A percentile compares a stretch with the other conserved stretches of the same genome.
These are phyloP conservation scores for Cladobotryum mycophilum DNA, from an alignment of 2,329 filamentous ascomycete genomes.

Conservation along the genomic window DNA sequence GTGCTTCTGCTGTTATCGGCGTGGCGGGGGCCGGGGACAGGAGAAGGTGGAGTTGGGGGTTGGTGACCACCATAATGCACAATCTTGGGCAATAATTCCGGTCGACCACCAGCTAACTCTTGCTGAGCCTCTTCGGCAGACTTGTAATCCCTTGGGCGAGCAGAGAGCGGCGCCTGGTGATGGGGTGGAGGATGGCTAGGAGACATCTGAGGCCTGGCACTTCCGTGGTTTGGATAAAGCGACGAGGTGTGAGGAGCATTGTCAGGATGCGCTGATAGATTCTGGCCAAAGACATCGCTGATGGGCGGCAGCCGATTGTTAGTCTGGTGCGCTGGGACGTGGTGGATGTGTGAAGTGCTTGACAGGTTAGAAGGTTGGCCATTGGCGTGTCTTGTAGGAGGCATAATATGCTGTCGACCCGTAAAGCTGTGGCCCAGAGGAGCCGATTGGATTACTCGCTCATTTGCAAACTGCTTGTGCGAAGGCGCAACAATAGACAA, in stretches of 20 bases:
- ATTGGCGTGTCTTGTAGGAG: slow-evolving; percentile 67
- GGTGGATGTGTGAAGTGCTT: slow-evolving; percentile 84
- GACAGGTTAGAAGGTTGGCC: slow-evolving; percentile 79
- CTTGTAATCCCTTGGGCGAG: slow-evolving; percentile 77
- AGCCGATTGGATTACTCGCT: slow-evolving; percentile 94
- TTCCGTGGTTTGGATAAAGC: slow-evolving; percentile 56
- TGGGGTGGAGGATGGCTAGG: slow-evolving; percentile 61
- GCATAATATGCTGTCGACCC: slow-evolving; percentile 73
- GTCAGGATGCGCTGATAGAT: slow-evolving; percentile 58
- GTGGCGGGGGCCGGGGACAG: slow-evolving; percentile 48
- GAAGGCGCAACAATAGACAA: slow-evolving; percentile 93
- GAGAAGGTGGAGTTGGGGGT: slow-evolving; percentile 85
- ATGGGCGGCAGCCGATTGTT: slow-evolving; percentile 90
- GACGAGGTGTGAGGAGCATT: slow-evolving; percentile 32
- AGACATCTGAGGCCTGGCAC: slow-evolving; percentile 64
- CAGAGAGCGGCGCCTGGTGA: slow-evolving; percentile 47
- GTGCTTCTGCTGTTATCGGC: slow-evolving; percentile 50
- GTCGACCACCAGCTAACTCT: slow-evolving; percentile 81
- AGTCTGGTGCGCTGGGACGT: slow-evolving; percentile 80
- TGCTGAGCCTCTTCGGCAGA: slow-evolving; percentile 94
- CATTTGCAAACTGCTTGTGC: slow-evolving; percentile 84
- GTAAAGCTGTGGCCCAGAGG: slow-evolving; percentile 94
- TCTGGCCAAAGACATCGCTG: slow-evolving; percentile 86
- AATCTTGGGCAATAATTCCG: slow-evolving; percentile 85
- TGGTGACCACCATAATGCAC: slow-evolving; percentile 95